Percentiles rank a stretch among this genome's conserved stretches.
Evolutionary conservation across 1,284 basidiomycete genomes (phyloP).

Genomic region (Trichosporon asahii): DNA sequence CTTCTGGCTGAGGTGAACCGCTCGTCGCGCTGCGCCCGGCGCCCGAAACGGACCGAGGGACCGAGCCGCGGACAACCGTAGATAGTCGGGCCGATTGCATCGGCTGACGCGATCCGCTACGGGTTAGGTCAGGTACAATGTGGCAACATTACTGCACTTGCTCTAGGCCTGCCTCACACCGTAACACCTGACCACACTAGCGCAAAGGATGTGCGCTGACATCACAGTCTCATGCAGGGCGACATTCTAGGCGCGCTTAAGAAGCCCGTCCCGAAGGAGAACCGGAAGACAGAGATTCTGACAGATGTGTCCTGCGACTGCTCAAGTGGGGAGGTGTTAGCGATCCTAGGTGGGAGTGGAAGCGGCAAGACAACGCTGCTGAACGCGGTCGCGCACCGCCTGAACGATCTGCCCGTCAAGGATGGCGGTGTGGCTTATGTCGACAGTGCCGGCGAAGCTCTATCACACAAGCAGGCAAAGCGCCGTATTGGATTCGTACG

Average conservation of each 20-base stretch:
- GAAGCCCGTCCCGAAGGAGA: constrained; percentile 15
- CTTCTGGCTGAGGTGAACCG: neutral
- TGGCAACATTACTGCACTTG: neutral
- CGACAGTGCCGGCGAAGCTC: neutral
- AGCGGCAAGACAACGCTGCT: constrained; percentile 53
- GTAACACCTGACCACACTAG: neutral
- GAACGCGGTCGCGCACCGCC: constrained; percentile 50
- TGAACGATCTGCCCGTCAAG: constrained; percentile 44
- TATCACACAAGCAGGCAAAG: constrained; percentile 38
- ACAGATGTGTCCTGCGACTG: constrained; percentile 47
- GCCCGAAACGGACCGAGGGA: neutral
- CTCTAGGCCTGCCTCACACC: neutral
- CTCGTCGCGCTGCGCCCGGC: neutral
- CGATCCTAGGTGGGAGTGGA: constrained; percentile 51
- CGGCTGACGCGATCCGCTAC: neutral
- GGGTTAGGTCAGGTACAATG: neutral
- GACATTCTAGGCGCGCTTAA: constrained; percentile 14
- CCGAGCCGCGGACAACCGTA: neutral
- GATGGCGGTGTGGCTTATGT: constrained; percentile 39
- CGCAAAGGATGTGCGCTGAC: neutral
- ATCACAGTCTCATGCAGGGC: constrained; percentile 15
- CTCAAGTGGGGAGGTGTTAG: constrained; percentile 48
- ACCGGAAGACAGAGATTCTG: constrained; percentile 43
- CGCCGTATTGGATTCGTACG: constrained; percentile 50
- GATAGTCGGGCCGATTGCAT: neutral